A percentile compares a stretch with the other conserved stretches of the same genome.
Conservation (phyloP, 2,329 filamentous ascomycete species). For the Hortaea werneckii region DNA sequence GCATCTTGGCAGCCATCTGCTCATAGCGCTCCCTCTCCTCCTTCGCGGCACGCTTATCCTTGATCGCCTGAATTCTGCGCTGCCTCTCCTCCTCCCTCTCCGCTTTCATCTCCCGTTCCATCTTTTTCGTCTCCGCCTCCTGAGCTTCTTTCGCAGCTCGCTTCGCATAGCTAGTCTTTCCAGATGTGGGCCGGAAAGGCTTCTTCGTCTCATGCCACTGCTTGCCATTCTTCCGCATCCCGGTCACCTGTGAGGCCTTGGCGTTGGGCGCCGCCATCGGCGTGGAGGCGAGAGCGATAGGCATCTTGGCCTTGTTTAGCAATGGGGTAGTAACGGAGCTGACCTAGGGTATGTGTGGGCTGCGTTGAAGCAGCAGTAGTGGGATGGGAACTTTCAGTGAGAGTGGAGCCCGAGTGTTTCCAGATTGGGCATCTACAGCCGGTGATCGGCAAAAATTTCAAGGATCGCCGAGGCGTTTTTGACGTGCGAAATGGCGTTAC, state of each 20-base stretch:
- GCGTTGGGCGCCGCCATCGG: slow-evolving; percentile 25
- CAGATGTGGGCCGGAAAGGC: slow-evolving; percentile 72
- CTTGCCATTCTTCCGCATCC: slow-evolving; percentile 87
- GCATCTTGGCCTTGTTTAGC: slow-evolving; percentile 2
- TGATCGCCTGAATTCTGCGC: slow-evolving; percentile 68
- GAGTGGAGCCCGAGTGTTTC: too few species aligned
- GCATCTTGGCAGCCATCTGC: slow-evolving; percentile 96
- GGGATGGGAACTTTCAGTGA: not conserved
- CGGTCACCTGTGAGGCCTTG: slow-evolving; percentile 21
- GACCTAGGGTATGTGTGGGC: not conserved
- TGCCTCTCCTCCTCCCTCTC: slow-evolving; percentile 86
- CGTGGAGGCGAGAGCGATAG: slow-evolving; percentile 21
- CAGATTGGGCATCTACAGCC: too few species aligned
- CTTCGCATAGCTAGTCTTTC: slow-evolving; percentile 69
- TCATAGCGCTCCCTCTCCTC: slow-evolving; percentile 88
- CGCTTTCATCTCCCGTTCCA: slow-evolving; percentile 90
- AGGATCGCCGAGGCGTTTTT: too few species aligned
- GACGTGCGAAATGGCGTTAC: too few species aligned
- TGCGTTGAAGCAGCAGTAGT: not conserved
- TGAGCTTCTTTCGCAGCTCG: slow-evolving; percentile 60
- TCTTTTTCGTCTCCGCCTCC: slow-evolving; percentile 71
- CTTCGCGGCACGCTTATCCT: slow-evolving; percentile 77
- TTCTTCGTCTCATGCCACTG: slow-evolving; percentile 82
- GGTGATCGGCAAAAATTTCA: too few species aligned
- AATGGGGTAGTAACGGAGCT: not conserved